These are phyloP conservation scores for Aethionema arabicum DNA, from an alignment of 345 rosid genomes.

Conservation along the genomic window DNA sequence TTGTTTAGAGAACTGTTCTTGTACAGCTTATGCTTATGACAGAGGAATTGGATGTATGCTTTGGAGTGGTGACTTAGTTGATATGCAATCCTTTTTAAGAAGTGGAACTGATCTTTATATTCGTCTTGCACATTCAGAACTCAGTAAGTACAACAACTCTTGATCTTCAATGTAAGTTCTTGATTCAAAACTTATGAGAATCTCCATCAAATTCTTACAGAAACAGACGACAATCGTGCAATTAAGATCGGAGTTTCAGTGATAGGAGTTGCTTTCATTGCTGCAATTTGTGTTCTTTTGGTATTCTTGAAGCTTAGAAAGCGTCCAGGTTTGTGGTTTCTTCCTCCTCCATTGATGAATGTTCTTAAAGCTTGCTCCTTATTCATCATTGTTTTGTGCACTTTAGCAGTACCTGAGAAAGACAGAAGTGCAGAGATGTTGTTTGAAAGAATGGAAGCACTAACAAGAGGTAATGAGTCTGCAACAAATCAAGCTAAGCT, in stretches of 20 bases:
- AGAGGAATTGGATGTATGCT: conserved; percentile 43
- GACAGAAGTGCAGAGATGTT: conserved; percentile 18
- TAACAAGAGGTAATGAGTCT: conserved; percentile 10
- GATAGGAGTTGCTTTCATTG: conserved; percentile 2
- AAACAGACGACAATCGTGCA: conserved; percentile 6
- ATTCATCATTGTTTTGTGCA: conserved; percentile 3
- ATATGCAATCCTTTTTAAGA: conserved; percentile 29
- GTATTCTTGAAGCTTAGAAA: conserved; percentile 4
- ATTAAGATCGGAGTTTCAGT: conserved; percentile 6
- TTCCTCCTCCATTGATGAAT: not conserved
- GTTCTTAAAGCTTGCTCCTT: not conserved
- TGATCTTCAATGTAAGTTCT: not conserved
- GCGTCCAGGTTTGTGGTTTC: conserved; percentile 15
- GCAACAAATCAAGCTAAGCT: conserved; percentile 35
- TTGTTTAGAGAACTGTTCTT: conserved; percentile 55
- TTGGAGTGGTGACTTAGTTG: conserved; percentile 45
- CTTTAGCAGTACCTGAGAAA: conserved; percentile 1
- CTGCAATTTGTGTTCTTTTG: conserved; percentile 13
- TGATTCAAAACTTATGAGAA: not conserved
- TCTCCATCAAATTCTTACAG: conserved; percentile 9
- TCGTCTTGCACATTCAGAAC: conserved; percentile 43
- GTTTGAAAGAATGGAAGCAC: conserved; percentile 30
- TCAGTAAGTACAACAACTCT: conserved; percentile 27
- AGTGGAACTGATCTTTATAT: conserved; percentile 39
- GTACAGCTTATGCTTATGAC: conserved; percentile 44